phyloP scores from a whole-genome alignment of 2,329 filamentous ascomycete species.

The Fusarium guadeloupense region DNA sequence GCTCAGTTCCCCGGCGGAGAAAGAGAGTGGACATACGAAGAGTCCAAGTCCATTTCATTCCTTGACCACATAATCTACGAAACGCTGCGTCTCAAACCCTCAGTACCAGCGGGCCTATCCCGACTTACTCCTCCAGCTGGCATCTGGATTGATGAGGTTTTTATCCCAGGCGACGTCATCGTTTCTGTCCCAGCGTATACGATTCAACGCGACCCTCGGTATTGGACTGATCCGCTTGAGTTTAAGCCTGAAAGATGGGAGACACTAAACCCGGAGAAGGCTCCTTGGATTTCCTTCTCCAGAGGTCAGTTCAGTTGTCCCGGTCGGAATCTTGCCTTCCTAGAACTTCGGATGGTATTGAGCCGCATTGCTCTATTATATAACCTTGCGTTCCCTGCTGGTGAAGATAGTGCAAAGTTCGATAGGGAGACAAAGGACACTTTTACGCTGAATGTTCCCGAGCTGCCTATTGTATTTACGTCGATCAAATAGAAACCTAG shows the following conservation, averaged over 20 bases:
- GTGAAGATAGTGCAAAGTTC: not conserved
- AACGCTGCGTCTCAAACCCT: not conserved
- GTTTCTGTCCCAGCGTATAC: not conserved
- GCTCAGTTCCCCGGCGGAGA: not conserved
- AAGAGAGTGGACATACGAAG: not conserved
- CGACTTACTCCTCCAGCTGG: not conserved
- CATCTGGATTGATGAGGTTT: not conserved
- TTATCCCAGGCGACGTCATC: not conserved
- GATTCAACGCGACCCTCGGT: not conserved
- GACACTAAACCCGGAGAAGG: not conserved
- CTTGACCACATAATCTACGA: not conserved
- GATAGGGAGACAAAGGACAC: constrained; percentile 3
- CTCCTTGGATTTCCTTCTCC: constrained; percentile 3
- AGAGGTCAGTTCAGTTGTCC: constrained; percentile 3
- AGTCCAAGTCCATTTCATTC: not conserved
- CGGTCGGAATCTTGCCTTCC: not conserved
- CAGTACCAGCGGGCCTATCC: not conserved
- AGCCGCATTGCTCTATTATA: constrained; percentile 1
- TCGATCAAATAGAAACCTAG: not conserved
- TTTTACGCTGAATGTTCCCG: not conserved
- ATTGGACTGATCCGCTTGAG: constrained; percentile 1
- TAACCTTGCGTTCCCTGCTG: not conserved
- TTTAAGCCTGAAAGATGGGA: constrained; percentile 1
- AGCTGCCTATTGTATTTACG: constrained; percentile 4
- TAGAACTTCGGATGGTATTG: constrained; percentile 1